Evolutionary conservation across 306 rosid species (phyloP), one percentile per base, ranked within the genome.

Genomic region (peach (Prunus persica)): DNA sequence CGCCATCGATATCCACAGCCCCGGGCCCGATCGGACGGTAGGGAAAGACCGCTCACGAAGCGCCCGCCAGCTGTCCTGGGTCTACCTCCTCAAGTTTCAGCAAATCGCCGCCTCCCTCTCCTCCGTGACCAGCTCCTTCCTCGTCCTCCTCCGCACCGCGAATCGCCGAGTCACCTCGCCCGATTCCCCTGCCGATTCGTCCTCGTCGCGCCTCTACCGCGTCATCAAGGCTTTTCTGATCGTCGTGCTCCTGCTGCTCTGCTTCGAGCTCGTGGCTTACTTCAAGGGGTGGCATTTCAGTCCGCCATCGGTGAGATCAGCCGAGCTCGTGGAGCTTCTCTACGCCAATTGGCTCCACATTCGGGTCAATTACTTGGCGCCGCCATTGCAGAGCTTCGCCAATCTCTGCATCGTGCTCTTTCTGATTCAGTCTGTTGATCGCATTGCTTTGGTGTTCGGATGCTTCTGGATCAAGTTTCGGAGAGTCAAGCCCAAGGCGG

Each of bases 251-350:
- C 67, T 82, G 2, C 75, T 95, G 64, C 75, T 95, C 4, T 83
- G 85, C 67, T 76, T 95, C 46, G 99, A 95, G 89, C 88, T 95
- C 13, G 80, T 84, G 2, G 99, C 99, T 10, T 95, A 90, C 87
- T 95, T 95, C 76, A 84, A 88, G 69, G 98, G 98, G 22, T 95
- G 97, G 98, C 98, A 95, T 87, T 95, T 95, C 76, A 81, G 85
- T 73, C 96, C 96, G 5, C 98, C 97, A 4, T 55, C 84, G 19
- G 84, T 86, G 34, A 76, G 87, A 24, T 88, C 87, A 14, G 86
- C 89, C 14, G 96, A 91, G 65, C 85, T 94, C 69, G 60, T 87
- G 43, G 97, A 73, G 34, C 68, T 74, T 28, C 65, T 86, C 14
- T 95, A 95, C 55, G 93, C 96, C 18, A 55, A 56, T 76, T 95